phyloP scores from a whole-genome alignment of 1,139 yeast genomes.

The Zygotorulaspora mrakii region DNA sequence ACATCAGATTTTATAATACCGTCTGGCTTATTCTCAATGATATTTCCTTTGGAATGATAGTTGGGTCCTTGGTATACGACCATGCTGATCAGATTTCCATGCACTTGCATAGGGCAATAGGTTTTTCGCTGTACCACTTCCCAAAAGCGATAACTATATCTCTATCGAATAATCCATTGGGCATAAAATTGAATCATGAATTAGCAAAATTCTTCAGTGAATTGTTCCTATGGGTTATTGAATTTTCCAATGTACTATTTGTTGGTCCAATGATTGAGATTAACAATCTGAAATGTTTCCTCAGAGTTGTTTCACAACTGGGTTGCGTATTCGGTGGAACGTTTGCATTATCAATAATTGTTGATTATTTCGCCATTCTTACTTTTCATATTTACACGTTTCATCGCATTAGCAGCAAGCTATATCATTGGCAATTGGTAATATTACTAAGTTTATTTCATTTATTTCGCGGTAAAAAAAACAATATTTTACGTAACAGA shows the following conservation, averaged over 20 bases:
- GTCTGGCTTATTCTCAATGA: slow-evolving; percentile 87
- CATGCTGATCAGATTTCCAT: slow-evolving; percentile 39
- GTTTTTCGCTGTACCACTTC: slow-evolving; percentile 33
- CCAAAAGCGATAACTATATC: slow-evolving; percentile 55
- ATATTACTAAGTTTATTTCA: slow-evolving; percentile 73
- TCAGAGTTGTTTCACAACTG: slow-evolving; percentile 41
- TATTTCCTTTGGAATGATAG: slow-evolving; percentile 63
- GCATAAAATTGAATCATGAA: slow-evolving; percentile 85
- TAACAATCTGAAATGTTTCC: slow-evolving; percentile 35
- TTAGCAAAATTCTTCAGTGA: slow-evolving; percentile 85
- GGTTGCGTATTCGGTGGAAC: slow-evolving; percentile 60
- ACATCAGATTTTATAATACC: slow-evolving; percentile 82
- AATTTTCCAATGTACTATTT: slow-evolving; percentile 52
- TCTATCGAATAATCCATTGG: slow-evolving; percentile 91
- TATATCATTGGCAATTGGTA: slow-evolving; percentile 71
- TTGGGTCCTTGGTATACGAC: slow-evolving; percentile 50
- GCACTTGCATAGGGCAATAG: slow-evolving; percentile 16
- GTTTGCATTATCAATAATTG: slow-evolving; percentile 58
- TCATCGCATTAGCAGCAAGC: slow-evolving; percentile 71
- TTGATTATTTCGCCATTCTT: slow-evolving; percentile 61
- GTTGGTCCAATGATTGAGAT: slow-evolving; percentile 31
- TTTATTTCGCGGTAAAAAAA: slow-evolving; percentile 84
- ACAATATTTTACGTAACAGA: slow-evolving; percentile 76
- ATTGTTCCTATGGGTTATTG: slow-evolving; percentile 77
- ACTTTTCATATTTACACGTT: slow-evolving; percentile 75